Conservation (phyloP, 768 basidiomycete genomes). For the Pleurotus tuber-regium region DNA sequence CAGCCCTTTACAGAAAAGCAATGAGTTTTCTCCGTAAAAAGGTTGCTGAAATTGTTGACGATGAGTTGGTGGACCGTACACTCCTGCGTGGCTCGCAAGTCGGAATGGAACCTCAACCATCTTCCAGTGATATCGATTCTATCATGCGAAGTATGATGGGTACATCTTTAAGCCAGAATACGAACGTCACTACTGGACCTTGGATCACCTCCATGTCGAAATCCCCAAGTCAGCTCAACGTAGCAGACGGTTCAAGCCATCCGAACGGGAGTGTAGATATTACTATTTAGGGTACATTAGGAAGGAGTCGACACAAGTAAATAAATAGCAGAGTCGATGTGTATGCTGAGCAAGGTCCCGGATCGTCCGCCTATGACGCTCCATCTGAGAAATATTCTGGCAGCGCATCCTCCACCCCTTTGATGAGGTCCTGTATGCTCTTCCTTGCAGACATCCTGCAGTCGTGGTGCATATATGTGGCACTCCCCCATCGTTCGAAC, state of each 20-base stretch:
- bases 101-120: constrained; percentile 39
- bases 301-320: constrained; percentile 21
- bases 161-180: constrained; percentile 13
- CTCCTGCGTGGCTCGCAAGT: constrained; percentile 44
- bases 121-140: constrained; percentile 44
- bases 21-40: constrained; percentile 32
- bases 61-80: constrained; percentile 47
- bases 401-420: constrained; percentile 53
- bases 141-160: constrained; percentile 57
- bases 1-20: constrained; percentile 35
- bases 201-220: constrained; percentile 29
- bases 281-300: too few species aligned
- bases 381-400: constrained; percentile 59
- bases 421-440: constrained; percentile 53
- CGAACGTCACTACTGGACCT: constrained; percentile 28
- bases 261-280: constrained; percentile 19
- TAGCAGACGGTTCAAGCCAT: constrained; percentile 12
- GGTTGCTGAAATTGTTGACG: constrained; percentile 42
- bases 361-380: neutral
- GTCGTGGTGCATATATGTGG: constrained; percentile 79
- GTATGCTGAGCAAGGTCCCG: neutral
- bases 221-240: constrained; percentile 15
- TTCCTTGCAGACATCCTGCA: constrained; percentile 60
- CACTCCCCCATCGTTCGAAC: constrained; percentile 67
- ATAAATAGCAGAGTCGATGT: neutral